phyloP scores from a whole-genome alignment of 2,329 filamentous ascomycete species.

The Exophiala bonariae region DNA sequence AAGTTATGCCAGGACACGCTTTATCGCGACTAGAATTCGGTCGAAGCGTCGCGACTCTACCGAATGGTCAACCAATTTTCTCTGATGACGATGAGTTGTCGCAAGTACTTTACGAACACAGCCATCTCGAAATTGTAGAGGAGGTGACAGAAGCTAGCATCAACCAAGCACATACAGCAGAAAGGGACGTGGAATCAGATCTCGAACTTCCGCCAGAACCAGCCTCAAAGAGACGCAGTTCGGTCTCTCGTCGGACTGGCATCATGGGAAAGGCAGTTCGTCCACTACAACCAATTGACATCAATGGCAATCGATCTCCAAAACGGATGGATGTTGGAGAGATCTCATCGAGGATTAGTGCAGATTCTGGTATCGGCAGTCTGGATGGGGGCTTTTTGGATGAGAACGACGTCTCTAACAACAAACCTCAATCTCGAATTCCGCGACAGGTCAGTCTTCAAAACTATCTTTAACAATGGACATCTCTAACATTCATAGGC shows the following conservation, averaged over 20 bases:
- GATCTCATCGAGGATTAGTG: conserved; percentile 10
- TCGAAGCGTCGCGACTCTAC: conserved; percentile 25
- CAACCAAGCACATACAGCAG: conserved; percentile 2
- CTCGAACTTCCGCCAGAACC: conserved; percentile 18
- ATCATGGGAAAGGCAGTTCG: conserved; percentile 19
- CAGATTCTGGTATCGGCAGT: conserved; percentile 8
- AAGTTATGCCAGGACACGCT: conserved; percentile 42
- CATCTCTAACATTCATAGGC: conserved; percentile 17
- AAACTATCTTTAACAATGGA: conserved; percentile 31
- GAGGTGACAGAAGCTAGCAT: conserved; percentile 5
- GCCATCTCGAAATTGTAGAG: conserved; percentile 13
- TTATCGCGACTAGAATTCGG: conserved; percentile 45
- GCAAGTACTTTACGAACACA: conserved; percentile 16
- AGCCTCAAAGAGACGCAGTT: conserved; percentile 18
- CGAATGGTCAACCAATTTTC: conserved; percentile 35
- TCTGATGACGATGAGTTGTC: conserved; percentile 28
- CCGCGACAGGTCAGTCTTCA: conserved; percentile 16
- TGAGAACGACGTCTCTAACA: conserved; percentile 15
- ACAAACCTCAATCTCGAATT: conserved; percentile 26
- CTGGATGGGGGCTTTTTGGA: conserved; percentile 6
- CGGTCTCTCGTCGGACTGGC: conserved; percentile 20
- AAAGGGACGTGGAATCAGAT: conserved; percentile 13
- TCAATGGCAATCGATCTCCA: conserved; percentile 13
- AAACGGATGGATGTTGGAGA: neutral
- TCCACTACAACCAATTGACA: conserved; percentile 16